Evolutionary conservation across 306 rosid species (phyloP), one percentile per base, ranked within the genome.

Genomic region (Vigna reflexopilosa): DNA sequence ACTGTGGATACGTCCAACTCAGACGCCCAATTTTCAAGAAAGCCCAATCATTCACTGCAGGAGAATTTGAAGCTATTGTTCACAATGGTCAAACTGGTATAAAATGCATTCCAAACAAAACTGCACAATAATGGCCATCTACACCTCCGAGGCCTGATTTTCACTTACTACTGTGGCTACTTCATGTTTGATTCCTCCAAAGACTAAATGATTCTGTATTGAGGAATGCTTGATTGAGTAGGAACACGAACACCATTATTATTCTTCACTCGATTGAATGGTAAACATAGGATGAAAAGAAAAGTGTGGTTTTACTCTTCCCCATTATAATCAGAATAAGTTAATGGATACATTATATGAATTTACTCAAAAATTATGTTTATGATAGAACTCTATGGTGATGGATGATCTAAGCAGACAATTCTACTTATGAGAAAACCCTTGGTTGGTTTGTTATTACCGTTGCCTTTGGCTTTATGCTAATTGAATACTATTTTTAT

Each of bases 1-100:
- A 95, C 44, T 95, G 99, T 70, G 93, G 88, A 30, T 87, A 86
- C 78, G 82, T 87, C n/a, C 83, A 86, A 72, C 90, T 94, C 20
- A 83, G 81, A 79, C 91, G 99, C 67, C 89, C 93, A 5, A 67
- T 95, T 73, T 85, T 82, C 75, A 48, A 51, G 77, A 73, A 69
- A 59, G 88, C 67, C 15, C 75, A 79, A 28, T 71, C 87, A 34
- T 70, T 82, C 34, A 63, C 73, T 32, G 84, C 86, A 13, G 99
- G 96, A 70, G 86, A 88, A 47, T 91, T 95, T 19, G 86, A 93
- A 85, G 91, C 86, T 6, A 40, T 81, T 28, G 9, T 1, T 32
- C 20, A 7, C 24, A 32, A 32, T 62, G 93, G 83, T 13, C 78
- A 73, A 70, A 80, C 83, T 61, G 97, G 92, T 0, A 30, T 92